phyloP scores from a whole-genome alignment of 495 filamentous ascomycete genomes.

The Aspergillus bertholletiae region DNA sequence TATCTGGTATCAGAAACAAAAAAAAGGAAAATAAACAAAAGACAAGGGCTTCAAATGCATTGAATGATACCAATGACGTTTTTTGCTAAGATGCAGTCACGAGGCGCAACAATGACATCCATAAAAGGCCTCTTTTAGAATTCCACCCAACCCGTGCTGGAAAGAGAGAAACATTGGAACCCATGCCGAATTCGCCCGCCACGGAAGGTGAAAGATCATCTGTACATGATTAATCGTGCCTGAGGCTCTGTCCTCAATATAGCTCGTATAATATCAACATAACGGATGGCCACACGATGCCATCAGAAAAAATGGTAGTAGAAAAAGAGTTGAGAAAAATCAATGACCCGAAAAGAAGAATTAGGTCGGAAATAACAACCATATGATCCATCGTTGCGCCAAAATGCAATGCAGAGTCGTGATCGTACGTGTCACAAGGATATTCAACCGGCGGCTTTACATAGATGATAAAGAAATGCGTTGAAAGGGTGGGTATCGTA shows the following conservation, averaged over 20 bases:
- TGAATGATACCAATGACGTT: slow-evolving; percentile 4
- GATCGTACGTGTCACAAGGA: slow-evolving; percentile 40
- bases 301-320: slow-evolving; percentile 10
- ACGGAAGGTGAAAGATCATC: slow-evolving; percentile 22
- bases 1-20: slow-evolving; percentile 36
- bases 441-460: slow-evolving; percentile 24
- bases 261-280: slow-evolving; percentile 17
- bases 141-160: slow-evolving; percentile 13
- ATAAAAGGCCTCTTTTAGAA: slow-evolving; percentile 9
- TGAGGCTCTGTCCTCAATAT: slow-evolving; percentile 12
- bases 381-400: slow-evolving; percentile 39
- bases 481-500: slow-evolving; percentile 24
- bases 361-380: slow-evolving; percentile 32
- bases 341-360: slow-evolving; percentile 22
- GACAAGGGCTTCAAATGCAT: slow-evolving; percentile 4
- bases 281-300: slow-evolving; percentile 30
- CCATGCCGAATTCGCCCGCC: slow-evolving; percentile 13
- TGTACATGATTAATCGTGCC: slow-evolving; percentile 43
- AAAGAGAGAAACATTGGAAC: slow-evolving; percentile 11
- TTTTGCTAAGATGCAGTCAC: slow-evolving; percentile 3
- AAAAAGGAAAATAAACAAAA: slow-evolving; percentile 4
- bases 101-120: slow-evolving; percentile 10
- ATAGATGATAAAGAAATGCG: slow-evolving; percentile 11
- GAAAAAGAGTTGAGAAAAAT: slow-evolving; percentile 22
- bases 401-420: slow-evolving; percentile 48